A percentile compares a stretch with the other conserved stretches of the same genome.
Conservation (phyloP, 495 filamentous ascomycete genomes). For the Elasticomyces elasticus region DNA sequence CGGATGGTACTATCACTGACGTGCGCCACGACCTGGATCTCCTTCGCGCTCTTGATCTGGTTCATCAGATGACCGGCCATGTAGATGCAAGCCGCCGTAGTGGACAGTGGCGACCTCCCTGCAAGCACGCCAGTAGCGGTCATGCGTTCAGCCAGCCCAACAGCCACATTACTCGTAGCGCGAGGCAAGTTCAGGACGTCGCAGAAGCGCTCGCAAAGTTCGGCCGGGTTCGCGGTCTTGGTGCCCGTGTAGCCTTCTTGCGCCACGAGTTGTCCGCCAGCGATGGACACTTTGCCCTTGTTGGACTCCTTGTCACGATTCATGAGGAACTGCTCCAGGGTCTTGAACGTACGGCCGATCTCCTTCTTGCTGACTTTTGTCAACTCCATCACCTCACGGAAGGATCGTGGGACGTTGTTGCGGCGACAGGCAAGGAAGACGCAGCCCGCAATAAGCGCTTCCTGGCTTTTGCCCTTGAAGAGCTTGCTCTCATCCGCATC, state of each 20-base stretch:
- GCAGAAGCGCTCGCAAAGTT: slow-evolving; percentile 83
- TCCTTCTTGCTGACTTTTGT: slow-evolving; percentile 96
- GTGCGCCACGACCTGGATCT: slow-evolving; percentile 68
- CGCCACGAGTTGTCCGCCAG: slow-evolving; percentile 42
- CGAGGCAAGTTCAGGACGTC: slow-evolving; percentile 62
- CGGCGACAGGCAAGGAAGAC: slow-evolving; percentile 97
- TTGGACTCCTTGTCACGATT: slow-evolving; percentile 41
- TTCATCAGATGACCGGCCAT: slow-evolving; percentile 81
- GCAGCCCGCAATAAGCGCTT: slow-evolving; percentile 87
- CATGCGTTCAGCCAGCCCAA: slow-evolving; percentile 62
- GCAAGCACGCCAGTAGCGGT: slow-evolving; percentile 66
- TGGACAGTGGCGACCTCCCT: slow-evolving; percentile 86
- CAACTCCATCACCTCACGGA: slow-evolving; percentile 81
- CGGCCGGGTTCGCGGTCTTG: slow-evolving; percentile 68
- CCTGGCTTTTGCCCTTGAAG: slow-evolving; percentile 90
- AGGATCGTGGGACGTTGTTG: slow-evolving; percentile 74
- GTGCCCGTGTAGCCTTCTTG: slow-evolving; percentile 60
- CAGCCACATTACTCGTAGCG: slow-evolving; percentile 59
- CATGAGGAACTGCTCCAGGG: slow-evolving; percentile 70
- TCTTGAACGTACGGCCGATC: slow-evolving; percentile 91
- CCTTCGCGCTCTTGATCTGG: slow-evolving; percentile 65
- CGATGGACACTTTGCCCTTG: slow-evolving; percentile 42
- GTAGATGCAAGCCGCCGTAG: slow-evolving; percentile 92
- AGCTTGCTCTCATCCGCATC: slow-evolving; percentile 80
- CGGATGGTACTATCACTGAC: slow-evolving; percentile 95